These are phyloP conservation scores for Ogataea nitratoaversa DNA, from an alignment of 805 yeast genomes.

Conservation along the genomic window DNA sequence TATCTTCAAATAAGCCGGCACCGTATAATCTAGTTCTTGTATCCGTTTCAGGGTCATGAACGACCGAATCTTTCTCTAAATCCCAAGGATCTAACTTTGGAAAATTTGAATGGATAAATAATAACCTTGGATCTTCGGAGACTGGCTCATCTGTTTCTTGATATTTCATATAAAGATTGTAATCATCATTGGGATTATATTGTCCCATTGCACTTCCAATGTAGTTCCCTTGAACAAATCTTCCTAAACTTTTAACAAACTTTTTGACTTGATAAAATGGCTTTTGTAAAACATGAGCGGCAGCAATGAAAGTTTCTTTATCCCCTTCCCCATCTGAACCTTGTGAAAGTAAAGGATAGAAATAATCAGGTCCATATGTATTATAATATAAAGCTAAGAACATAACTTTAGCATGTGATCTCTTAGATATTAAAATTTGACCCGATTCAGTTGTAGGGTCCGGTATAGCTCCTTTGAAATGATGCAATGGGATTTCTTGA, in stretches of 20 bases:
- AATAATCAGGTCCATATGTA: conserved; percentile 53
- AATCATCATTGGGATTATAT: conserved; percentile 64
- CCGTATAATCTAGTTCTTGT: conserved; percentile 57
- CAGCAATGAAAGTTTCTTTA: conserved; percentile 58
- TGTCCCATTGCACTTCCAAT: conserved; percentile 80
- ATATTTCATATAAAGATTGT: conserved; percentile 28
- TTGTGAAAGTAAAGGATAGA: conserved; percentile 47
- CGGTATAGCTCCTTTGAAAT: conserved; percentile 56
- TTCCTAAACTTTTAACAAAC: conserved; percentile 52
- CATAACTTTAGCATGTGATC: conserved; percentile 48
- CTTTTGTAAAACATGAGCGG: conserved; percentile 53
- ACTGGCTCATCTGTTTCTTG: conserved; percentile 13
- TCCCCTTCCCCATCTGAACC: conserved; percentile 53
- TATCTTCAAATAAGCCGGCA: conserved; percentile 44
- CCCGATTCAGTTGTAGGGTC: conserved; percentile 67
- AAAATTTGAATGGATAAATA: conserved; percentile 63
- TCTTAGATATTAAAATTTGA: conserved; percentile 54
- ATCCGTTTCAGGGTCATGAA: conserved; percentile 36
- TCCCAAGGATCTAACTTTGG: conserved; percentile 65
- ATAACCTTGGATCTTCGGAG: conserved; percentile 27
- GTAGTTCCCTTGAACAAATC: conserved; percentile 38
- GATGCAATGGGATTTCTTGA: conserved; percentile 46
- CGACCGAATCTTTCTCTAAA: conserved; percentile 39
- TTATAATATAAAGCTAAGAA: conserved; percentile 58
- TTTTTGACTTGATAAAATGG: conserved; percentile 59